Percentiles rank a stretch among this genome's conserved stretches.
These are phyloP conservation scores for Kalmusia sp. DNA, from an alignment of 2,329 filamentous ascomycete genomes.

Conservation along the genomic window DNA sequence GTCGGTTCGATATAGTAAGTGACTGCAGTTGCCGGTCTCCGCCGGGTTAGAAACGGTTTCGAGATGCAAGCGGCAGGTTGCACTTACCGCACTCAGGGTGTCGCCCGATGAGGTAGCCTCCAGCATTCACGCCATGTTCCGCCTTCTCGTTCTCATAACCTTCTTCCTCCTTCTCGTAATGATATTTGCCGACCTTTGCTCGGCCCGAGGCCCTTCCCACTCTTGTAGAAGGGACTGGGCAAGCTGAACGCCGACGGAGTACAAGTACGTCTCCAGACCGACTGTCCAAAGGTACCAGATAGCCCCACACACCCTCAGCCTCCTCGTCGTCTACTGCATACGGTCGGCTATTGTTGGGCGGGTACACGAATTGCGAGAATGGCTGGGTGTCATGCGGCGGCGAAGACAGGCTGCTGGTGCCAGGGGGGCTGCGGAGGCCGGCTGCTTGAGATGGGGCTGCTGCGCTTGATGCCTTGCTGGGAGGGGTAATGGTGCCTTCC, in stretches of 20 bases:
- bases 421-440: conserved; percentile 24
- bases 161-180: conserved; percentile 68
- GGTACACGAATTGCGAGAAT: conserved; percentile 81
- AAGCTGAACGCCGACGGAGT: conserved; percentile 75
- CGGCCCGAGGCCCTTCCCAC: conserved; percentile 46
- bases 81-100: conserved; percentile 90
- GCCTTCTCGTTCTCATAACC: conserved; percentile 62
- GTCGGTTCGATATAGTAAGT: conserved; percentile 85
- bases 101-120: conserved; percentile 89
- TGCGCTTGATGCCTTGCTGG: conserved; percentile 50
- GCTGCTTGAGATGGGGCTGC: conserved; percentile 43
- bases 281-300: conserved; percentile 81
- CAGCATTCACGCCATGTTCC: conserved; percentile 65
- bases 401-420: conserved; percentile 56
- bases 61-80: background rate
- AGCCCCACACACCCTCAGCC: conserved; percentile 92
- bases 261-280: conserved; percentile 74
- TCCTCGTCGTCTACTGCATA: conserved; percentile 87
- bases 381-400: conserved; percentile 80
- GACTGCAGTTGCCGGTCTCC: conserved; percentile 76
- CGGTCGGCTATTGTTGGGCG: conserved; percentile 72
- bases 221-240: conserved; percentile 62
- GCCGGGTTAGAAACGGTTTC: conserved; percentile 17
- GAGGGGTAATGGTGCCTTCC: conserved; percentile 75
- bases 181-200: conserved; percentile 56